Evolutionary conservation across 768 basidiomycete species (phyloP).

Genomic region (Russula ochroleuca): DNA sequence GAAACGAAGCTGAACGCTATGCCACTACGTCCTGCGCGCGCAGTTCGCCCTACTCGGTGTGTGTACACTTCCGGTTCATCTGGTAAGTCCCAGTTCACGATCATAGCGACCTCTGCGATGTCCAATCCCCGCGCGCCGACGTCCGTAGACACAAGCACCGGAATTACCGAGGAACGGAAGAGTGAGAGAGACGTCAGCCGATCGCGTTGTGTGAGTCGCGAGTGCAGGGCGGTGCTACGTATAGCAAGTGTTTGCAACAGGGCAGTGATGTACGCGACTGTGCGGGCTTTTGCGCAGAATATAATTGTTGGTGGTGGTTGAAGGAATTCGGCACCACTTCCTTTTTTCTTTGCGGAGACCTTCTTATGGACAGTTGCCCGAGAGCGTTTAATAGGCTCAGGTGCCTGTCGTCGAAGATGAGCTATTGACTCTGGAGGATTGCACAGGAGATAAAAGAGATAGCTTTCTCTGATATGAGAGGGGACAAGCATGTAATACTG

Average conservation of each 20-base stretch:
- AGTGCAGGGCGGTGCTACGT: conserved; percentile 86
- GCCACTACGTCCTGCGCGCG: conserved; percentile 85
- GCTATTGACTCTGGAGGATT: conserved; percentile 79
- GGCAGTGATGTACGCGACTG: conserved; percentile 83
- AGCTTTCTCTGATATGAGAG: conserved; percentile 89
- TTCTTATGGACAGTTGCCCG: conserved; percentile 29
- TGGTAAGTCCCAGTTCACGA: conserved; percentile 97
- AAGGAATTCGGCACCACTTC: conserved; percentile 45
- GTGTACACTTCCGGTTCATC: conserved; percentile 89
- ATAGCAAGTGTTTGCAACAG: conserved; percentile 76
- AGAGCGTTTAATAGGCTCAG: conserved; percentile 34
- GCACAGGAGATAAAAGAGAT: conserved; percentile 85
- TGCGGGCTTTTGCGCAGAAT: conserved; percentile 80
- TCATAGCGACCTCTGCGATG: conserved; percentile 93
- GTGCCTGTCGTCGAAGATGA: conserved; percentile 52
- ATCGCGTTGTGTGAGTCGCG: conserved; percentile 88
- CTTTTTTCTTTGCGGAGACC: conserved; percentile 29
- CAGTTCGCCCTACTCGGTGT: conserved; percentile 92
- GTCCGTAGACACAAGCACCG: conserved; percentile 90
- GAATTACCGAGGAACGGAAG: conserved; percentile 82
- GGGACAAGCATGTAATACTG: conserved; percentile 92
- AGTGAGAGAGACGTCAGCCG: conserved; percentile 77
- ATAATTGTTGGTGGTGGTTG: conserved; percentile 96
- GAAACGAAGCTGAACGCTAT: conserved; percentile 93
- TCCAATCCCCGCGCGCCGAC: conserved; percentile 94